These are phyloP conservation scores for Colletotrichum spinosum DNA, from an alignment of 2,329 filamentous ascomycete species.

Conservation along the genomic window DNA sequence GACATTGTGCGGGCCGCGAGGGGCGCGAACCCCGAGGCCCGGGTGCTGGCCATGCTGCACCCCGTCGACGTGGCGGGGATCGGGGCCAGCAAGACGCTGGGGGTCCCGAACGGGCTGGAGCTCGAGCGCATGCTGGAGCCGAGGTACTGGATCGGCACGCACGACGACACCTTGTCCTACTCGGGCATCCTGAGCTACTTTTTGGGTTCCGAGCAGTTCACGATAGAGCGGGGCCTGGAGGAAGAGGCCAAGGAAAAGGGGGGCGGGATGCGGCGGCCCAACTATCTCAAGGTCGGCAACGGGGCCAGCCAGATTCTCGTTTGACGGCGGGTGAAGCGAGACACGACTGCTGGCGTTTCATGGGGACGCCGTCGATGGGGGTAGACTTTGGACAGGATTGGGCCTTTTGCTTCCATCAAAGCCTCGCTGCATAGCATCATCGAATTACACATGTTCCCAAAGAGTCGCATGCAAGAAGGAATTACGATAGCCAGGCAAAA, in stretches of 20 bases:
- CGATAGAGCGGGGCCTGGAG: slow-evolving; percentile 2
- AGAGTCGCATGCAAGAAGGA: background rate
- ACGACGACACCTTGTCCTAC: background rate
- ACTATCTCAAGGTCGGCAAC: background rate
- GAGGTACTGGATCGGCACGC: slow-evolving; percentile 7
- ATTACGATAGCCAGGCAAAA: too few species aligned
- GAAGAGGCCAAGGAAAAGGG: slow-evolving; percentile 8
- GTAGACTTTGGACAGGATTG: too few species aligned
- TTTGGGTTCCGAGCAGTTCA: background rate
- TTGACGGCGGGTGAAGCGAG: background rate
- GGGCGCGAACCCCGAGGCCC: background rate
- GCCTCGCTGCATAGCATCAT: too few species aligned
- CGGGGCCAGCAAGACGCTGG: background rate
- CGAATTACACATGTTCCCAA: too few species aligned
- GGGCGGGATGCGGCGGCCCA: background rate
- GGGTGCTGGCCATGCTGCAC: slow-evolving; percentile 14
- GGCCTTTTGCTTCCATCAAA: too few species aligned
- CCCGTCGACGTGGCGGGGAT: slow-evolving; percentile 6
- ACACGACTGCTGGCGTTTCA: background rate
- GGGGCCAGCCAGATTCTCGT: slow-evolving; percentile 3
- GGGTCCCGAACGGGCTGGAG: slow-evolving; percentile 4
- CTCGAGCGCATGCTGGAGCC: background rate
- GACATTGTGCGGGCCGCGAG: slow-evolving; percentile 4
- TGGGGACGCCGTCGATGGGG: too few species aligned
- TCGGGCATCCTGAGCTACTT: background rate